Evolutionary conservation across 345 rosid genomes (phyloP), one percentile per base, ranked within the genome.

Genomic region (Reutealis trisperma): DNA sequence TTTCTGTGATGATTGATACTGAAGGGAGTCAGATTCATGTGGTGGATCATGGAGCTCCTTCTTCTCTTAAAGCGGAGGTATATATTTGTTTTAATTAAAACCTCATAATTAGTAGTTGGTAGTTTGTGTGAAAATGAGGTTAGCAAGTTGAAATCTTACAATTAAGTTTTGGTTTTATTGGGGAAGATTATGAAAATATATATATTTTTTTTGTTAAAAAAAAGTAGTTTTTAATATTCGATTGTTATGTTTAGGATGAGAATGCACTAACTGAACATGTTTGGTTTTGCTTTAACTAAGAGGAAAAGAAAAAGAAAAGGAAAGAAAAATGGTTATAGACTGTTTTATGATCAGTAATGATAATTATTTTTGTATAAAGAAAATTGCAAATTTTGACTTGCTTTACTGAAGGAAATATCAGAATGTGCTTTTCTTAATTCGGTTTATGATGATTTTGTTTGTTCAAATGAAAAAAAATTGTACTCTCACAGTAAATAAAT

Each of bases 1-100:
- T 91, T 72, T 83, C 92, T 0, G 82, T 91, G 71, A 89, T 91
- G 93, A 89, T 91, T 60, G 95, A 91, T 65, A 91, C 93, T 14
- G 95, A 91, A 85, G 92, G 95, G 70, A 88, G 92, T 77, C 93
- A 87, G 85, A 89, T 89, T 62, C 88, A 89, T 78, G 90, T 91
- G 47, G 86, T 91, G 70, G 95, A 91, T 76, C 95, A 91, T 77
- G 93, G 93, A 24, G 80, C 88, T 64, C 87, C 91, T 75, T 89
- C 87, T 21, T 86, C 93, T 78, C 73, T 81, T 58, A 81, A 81
- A 74, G 84, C 84, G n/a, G 84, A 81, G 84, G 84, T 81, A 81
- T 32, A 18, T 81, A 76, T 32, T 54, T 54, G 59, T 54, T 30
- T 30, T 41, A 3, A 25, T 18, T 55, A n/a, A 9, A 71, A 41